Evolutionary conservation across 495 filamentous ascomycete genomes (phyloP).

Genomic region (Trichoderma parareesei): DNA sequence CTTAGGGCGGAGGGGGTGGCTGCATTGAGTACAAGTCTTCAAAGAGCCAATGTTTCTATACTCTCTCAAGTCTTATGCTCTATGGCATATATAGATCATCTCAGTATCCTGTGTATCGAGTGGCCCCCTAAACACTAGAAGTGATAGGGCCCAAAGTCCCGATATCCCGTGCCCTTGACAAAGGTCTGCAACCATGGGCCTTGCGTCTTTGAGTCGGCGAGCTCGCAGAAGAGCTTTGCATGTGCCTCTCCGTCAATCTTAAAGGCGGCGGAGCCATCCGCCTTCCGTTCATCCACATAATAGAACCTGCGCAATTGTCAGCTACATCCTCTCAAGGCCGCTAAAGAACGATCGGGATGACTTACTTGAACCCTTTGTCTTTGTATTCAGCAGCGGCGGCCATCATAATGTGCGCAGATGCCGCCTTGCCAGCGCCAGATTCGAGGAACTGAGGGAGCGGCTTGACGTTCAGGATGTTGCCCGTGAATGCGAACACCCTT

Average conservation of each 20-base stretch:
- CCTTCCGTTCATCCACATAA: slow-evolving; percentile 39
- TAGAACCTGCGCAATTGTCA: slow-evolving; percentile 33
- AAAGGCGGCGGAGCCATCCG: slow-evolving; percentile 10
- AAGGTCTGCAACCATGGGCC: slow-evolving; percentile 40
- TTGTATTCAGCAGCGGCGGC: slow-evolving; percentile 32
- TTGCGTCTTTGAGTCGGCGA: slow-evolving; percentile 27
- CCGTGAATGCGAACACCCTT: slow-evolving; percentile 42
- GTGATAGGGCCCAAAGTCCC: slow-evolving; percentile 18
- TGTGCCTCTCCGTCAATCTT: slow-evolving; percentile 33
- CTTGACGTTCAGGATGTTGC: slow-evolving; percentile 35
- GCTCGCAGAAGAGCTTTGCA: slow-evolving; percentile 30
- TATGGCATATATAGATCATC: not conserved
- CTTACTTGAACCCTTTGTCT: slow-evolving; percentile 41
- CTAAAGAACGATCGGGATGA: not conserved
- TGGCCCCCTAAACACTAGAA: not conserved
- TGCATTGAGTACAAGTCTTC: too few relatives aligned
- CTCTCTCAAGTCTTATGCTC: too few relatives aligned
- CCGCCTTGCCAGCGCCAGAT: slow-evolving; percentile 38
- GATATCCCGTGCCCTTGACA: slow-evolving; percentile 37
- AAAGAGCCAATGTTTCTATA: too few relatives aligned
- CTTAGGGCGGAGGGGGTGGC: too few relatives aligned
- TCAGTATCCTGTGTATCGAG: not conserved
- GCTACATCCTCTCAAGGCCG: slow-evolving; percentile 11
- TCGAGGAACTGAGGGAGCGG: slow-evolving; percentile 25
- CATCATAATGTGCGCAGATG: slow-evolving; percentile 36